Evolutionary conservation across 2,329 filamentous ascomycete genomes (phyloP), one percentile per base, ranked within the genome.

Genomic region (Scedosporium apiospermum): DNA sequence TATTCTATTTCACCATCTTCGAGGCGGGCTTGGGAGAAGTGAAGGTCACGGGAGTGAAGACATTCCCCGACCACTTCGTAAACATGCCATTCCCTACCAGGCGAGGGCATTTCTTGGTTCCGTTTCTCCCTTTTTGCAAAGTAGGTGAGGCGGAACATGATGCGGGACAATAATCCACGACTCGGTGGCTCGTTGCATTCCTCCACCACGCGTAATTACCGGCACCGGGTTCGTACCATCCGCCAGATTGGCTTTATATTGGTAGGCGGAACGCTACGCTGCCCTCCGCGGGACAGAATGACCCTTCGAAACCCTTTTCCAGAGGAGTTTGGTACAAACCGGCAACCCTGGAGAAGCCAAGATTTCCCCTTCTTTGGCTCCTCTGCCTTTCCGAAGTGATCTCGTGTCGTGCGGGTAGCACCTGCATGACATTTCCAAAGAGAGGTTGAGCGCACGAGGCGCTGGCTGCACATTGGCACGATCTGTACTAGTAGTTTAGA

Each of bases 141-240:
- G 30, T 10, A 34, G 30, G 30, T 10, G 30, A 34, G 30, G 30
- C 10, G 30, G 30, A 34, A 34, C 30, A 34, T 34, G 30, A 34
- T n/a, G 44, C 44, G 44, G 44, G 44, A n/a, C 6, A 49, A 49
- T 49, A 21, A 49, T 49, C 49, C 49, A 53, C 49, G 26, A 18
- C 49, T 53, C 10, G 49, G 49, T 53, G 10, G 49, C 23, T 53
- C 21, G 49, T 53, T 53, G 21, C 49, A 53, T 53, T 53, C 49
- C 49, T 53, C 49, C 49, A 53, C 49, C 49, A 53, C 49, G 23
- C 49, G 49, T 53, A 53, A 53, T 53, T 53, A 53, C 49, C 49
- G 49, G 49, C 49, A 26, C 49, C 49, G 23, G 49, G 49, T 53
- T 53, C 49, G 49, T 9, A 27, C n/a, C 49, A 53, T 53, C 49